phyloP scores from a whole-genome alignment of 495 filamentous ascomycete species.

The Podospora fimiseda region DNA sequence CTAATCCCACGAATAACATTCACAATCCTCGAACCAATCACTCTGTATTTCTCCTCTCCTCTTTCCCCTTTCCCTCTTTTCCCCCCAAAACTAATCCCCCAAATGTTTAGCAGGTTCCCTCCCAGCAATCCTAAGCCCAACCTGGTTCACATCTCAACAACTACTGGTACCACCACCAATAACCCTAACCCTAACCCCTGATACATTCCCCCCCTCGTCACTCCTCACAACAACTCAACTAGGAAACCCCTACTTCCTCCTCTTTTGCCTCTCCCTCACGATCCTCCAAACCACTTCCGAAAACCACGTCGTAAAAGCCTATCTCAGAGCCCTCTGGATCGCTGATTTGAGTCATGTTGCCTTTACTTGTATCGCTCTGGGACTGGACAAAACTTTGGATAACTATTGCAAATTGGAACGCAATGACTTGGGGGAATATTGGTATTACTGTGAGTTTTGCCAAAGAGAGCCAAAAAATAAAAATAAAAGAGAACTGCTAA shows the following conservation, averaged over 20 bases:
- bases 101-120: slow-evolving; percentile 54
- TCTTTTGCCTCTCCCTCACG: slow-evolving; percentile 55
- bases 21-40: slow-evolving; percentile 61
- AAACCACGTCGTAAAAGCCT: slow-evolving; percentile 58
- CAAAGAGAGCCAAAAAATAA: background rate
- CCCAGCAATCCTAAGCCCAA: slow-evolving; percentile 47
- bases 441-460: slow-evolving; percentile 47
- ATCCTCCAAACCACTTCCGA: slow-evolving; percentile 59
- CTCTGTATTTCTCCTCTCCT: slow-evolving; percentile 34
- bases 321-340: slow-evolving; percentile 57
- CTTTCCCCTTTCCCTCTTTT: slow-evolving; percentile 6
- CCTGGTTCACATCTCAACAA: slow-evolving; percentile 57
- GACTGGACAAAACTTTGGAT: slow-evolving; percentile 45
- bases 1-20: slow-evolving; percentile 48
- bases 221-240: slow-evolving; percentile 45
- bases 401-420: slow-evolving; percentile 57
- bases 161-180: slow-evolving; percentile 25
- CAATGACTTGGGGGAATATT: slow-evolving; percentile 68
- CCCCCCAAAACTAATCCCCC: too few species aligned
- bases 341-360: slow-evolving; percentile 67
- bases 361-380: slow-evolving; percentile 54
- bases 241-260: slow-evolving; percentile 60
- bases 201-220: slow-evolving; percentile 20
- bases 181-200: slow-evolving; percentile 13
- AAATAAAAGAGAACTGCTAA: background rate